These are phyloP conservation scores for Phaeophleospora eucalypticola DNA, from an alignment of 2,329 filamentous ascomycete genomes.

Conservation along the genomic window DNA sequence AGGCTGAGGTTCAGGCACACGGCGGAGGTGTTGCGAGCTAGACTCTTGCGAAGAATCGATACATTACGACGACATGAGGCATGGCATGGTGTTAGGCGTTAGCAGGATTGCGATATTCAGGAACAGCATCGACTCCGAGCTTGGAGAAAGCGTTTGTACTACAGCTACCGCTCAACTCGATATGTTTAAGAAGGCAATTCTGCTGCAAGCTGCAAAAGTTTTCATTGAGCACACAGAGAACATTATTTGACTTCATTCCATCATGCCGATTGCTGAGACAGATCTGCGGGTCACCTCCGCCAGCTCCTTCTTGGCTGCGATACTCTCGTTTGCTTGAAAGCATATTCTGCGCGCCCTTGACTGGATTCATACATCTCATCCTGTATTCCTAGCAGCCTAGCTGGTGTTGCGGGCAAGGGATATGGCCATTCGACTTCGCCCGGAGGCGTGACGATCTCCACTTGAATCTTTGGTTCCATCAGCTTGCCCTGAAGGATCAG, in stretches of 20 bases:
- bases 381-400: neutral
- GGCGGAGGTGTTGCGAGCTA: conserved; percentile 19
- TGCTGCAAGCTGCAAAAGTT: too few relatives aligned
- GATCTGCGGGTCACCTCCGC: too few relatives aligned
- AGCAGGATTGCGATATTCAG: neutral
- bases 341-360: neutral
- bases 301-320: too few relatives aligned
- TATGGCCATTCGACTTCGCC: neutral
- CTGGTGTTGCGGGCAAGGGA: neutral
- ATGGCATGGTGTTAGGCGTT: neutral
- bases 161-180: neutral
- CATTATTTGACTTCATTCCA: too few relatives aligned
- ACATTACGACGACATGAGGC: neutral
- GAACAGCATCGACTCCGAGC: neutral
- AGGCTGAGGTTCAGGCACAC: conserved; percentile 44
- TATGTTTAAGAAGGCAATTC: too few relatives aligned
- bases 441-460: too few relatives aligned
- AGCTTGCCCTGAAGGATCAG: too few relatives aligned
- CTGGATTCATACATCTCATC: neutral
- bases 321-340: neutral
- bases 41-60: neutral
- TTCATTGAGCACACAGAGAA: too few relatives aligned
- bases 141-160: neutral
- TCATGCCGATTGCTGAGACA: too few relatives aligned
- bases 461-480: too few relatives aligned